Percentiles rank a stretch among this genome's conserved stretches.
Conservation (phyloP, 192 early-diverging fungal species). For the Anaeromyces robustus region DNA sequence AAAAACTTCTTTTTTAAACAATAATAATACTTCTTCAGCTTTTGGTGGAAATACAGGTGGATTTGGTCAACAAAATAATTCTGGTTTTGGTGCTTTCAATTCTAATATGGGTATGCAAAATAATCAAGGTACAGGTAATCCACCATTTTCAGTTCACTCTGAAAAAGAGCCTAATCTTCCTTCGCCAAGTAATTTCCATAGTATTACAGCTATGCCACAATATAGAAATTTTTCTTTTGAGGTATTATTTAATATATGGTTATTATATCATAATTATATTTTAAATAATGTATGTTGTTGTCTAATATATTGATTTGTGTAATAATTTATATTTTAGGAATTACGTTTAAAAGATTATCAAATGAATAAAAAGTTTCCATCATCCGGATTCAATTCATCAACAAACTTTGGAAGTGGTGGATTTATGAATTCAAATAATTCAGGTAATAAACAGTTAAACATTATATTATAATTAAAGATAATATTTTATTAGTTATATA, state of each 20-base stretch:
- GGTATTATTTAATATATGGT: constrained; percentile 14
- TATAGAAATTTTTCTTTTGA: constrained; percentile 76
- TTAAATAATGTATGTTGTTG: no score
- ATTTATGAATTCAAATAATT: neutral
- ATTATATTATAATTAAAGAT: no score
- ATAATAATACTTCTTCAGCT: no score
- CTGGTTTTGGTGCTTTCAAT: neutral
- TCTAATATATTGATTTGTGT: no score
- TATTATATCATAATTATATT: no score
- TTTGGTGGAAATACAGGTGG: neutral
- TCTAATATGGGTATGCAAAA: neutral
- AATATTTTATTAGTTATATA: no score
- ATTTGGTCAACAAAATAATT: neutral
- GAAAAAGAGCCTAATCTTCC: neutral
- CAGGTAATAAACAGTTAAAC: no score
- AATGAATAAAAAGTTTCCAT: neutral
- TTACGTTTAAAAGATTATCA: neutral
- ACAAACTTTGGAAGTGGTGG: neutral
- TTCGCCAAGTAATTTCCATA: constrained; percentile 26
- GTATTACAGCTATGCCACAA: constrained; percentile 67
- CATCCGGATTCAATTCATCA: neutral
- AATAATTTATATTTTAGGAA: no score
- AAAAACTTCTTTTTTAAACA: neutral
- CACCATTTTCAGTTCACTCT: neutral
- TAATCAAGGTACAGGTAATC: neutral